Percentiles rank a stretch among this genome's conserved stretches.
Conservation (phyloP, 1,284 basidiomycete species). For the Rhodotorula sp. region DNA sequence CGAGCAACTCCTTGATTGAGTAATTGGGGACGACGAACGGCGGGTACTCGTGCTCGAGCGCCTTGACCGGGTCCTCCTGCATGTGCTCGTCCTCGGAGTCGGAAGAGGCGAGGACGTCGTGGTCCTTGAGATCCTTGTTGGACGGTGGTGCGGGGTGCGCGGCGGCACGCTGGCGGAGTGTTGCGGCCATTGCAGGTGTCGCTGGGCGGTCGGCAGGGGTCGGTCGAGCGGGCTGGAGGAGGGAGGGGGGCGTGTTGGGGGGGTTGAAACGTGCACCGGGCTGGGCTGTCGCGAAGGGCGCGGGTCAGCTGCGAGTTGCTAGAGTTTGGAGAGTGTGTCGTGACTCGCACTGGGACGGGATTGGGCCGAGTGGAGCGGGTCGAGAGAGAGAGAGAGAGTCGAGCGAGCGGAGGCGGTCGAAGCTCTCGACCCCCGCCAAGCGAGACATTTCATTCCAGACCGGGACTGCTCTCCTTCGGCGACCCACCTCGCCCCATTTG, state of each 20-base stretch:
- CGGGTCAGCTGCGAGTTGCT: too few relatives aligned
- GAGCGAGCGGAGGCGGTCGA: too few relatives aligned
- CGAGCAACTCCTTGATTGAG: conserved; percentile 37
- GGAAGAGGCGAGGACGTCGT: conserved; percentile 30
- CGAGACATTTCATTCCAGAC: too few relatives aligned
- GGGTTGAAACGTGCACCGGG: background rate
- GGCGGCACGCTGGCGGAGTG: conserved; percentile 26
- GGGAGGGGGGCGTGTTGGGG: background rate
- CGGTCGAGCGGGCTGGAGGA: background rate
- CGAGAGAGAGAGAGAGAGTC: too few relatives aligned
- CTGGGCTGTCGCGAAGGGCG: too few relatives aligned
- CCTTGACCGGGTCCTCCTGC: conserved; percentile 21
- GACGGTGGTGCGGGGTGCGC: conserved; percentile 2
- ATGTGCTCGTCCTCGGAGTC: conserved; percentile 21
- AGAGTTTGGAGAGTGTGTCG: too few relatives aligned
- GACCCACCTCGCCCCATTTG: too few relatives aligned
- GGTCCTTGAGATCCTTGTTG: conserved; percentile 26
- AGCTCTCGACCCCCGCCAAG: too few relatives aligned
- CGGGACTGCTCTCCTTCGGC: too few relatives aligned
- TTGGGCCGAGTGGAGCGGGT: too few relatives aligned
- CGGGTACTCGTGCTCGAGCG: conserved; percentile 25
- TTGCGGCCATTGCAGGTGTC: background rate
- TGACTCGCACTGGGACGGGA: too few relatives aligned
- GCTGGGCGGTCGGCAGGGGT: background rate
- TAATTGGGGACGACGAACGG: conserved; percentile 27